Conservation (phyloP, 768 basidiomycete genomes). For the Solioccasus polychromus region DNA sequence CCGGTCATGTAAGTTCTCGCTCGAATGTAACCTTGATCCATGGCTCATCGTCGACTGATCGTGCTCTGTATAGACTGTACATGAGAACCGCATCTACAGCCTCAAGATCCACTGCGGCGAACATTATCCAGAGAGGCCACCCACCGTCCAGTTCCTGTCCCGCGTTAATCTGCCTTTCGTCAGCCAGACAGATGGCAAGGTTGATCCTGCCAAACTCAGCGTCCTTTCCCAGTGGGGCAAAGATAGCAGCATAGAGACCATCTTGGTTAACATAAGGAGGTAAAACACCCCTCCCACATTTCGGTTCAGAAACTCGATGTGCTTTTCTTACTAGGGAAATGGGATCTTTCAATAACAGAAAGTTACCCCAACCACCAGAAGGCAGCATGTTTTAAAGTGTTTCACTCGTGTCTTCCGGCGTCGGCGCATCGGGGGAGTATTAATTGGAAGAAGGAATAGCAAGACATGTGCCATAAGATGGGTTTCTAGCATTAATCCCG, state of each 20-base stretch:
- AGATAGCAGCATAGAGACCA: slow-evolving; percentile 76
- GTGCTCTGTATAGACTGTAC: slow-evolving; percentile 70
- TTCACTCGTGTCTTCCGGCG: background rate
- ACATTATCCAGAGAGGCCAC: slow-evolving; percentile 73
- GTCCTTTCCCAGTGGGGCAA: slow-evolving; percentile 76
- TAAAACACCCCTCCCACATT: slow-evolving; percentile 26
- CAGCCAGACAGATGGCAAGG: slow-evolving; percentile 66
- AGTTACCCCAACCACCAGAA: slow-evolving; percentile 93
- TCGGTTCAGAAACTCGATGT: slow-evolving; percentile 7
- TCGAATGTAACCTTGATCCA: slow-evolving; percentile 4
- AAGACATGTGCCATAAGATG: slow-evolving; percentile 13
- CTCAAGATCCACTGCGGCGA: slow-evolving; percentile 85
- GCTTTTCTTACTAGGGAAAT: slow-evolving; percentile 66
- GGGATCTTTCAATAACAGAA: slow-evolving; percentile 87
- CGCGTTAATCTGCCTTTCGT: slow-evolving; percentile 95
- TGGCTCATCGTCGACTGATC: slow-evolving; percentile 17
- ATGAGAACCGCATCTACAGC: slow-evolving; percentile 98
- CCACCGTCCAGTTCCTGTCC: slow-evolving; percentile 80
- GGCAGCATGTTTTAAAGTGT: slow-evolving; percentile 61
- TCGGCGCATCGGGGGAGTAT: slow-evolving; percentile 8
- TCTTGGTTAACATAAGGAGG: slow-evolving; percentile 93
- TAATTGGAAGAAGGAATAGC: slow-evolving; percentile 13
- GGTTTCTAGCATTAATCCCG: slow-evolving; percentile 20
- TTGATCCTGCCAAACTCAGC: slow-evolving; percentile 68
- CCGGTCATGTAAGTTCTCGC: slow-evolving; percentile 78